Evolutionary conservation across 768 basidiomycete genomes (phyloP).

Genomic region (Hirschioporus abietinus): DNA sequence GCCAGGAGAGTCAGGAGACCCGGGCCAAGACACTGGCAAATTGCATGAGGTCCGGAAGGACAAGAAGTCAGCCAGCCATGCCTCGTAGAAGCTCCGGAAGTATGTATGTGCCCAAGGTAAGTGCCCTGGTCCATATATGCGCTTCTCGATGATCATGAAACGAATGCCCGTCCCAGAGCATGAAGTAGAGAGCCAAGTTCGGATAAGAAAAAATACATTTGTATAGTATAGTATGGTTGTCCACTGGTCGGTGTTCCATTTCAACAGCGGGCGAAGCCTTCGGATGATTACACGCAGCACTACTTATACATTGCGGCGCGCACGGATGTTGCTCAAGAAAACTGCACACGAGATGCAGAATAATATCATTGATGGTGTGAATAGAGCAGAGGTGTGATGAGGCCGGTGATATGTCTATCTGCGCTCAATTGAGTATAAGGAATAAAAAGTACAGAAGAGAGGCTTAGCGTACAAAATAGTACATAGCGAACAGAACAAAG

Average conservation of each 20-base stretch:
- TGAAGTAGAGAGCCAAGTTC: too few relatives aligned
- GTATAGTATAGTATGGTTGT: too few relatives aligned
- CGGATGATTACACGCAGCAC: neutral
- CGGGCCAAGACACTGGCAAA: too few relatives aligned
- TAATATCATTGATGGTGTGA: neutral
- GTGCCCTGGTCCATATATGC: too few relatives aligned
- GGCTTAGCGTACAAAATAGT: neutral
- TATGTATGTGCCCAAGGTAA: too few relatives aligned
- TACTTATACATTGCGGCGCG: neutral
- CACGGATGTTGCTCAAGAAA: neutral
- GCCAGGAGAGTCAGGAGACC: too few relatives aligned
- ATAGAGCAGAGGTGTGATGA: neutral
- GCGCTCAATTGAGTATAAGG: neutral
- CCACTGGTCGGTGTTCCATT: neutral
- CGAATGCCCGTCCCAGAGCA: too few relatives aligned
- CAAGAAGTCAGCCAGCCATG: too few relatives aligned
- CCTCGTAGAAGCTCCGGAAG: too few relatives aligned
- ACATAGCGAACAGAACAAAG: neutral
- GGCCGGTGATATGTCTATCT: neutral
- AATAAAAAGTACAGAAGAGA: neutral
- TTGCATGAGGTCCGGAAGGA: too few relatives aligned
- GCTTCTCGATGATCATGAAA: too few relatives aligned
- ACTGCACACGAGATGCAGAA: neutral
- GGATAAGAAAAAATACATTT: too few relatives aligned
- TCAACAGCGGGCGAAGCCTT: neutral